Base-by-base conservation (phyloP, 371 early-diverging fungal species). In the Haplosporangium sp. region DNA sequence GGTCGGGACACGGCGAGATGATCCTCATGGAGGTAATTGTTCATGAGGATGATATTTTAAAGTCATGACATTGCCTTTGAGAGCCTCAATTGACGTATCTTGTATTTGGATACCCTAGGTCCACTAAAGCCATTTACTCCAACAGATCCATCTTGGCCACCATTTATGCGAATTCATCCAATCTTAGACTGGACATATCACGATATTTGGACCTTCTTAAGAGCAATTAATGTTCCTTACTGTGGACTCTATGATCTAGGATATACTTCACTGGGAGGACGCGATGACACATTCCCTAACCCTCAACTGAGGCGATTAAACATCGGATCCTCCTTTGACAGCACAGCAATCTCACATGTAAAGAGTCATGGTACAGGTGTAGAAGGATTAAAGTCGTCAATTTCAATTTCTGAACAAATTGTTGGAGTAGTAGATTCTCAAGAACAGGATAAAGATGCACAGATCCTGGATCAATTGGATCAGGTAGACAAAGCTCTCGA, bases 181-280 rank as follows among this genome's bases (percentile, higher is more conserved):
- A 92, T 98, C 34, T 83, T 98, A 35, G 94, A 97, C 82, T 97
- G 97, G 98, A 74, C 86, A 38, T 98, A 95, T 74, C 87, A 87
- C 42, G 91, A 94, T 44, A 86, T 98, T 45, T 98, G 99, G 99
- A 87, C 86, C 6, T 96, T 91, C 72, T 84, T 98, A 69, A 78
- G 83, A 19, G 64, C 69, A 34, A 81, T 93, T n/a, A 83, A 86
- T 34, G 90, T 97, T 48, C 94, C 92, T 38, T 97, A 97, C 84
- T 98, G 98, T 83, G 85, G 86, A 2, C 88, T 98, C 38, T 98
- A 98, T 77, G 96, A 98, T 74, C 71, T 89, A 74, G 98, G 96
- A 44, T 98, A 97, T 77, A 98, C 99, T n/a, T 97, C 97, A 2
- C 85, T 98, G 45, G 99, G 98, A 34, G 93, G 95, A 44, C 90